Evolutionary conservation across 2,329 filamentous ascomycete genomes (phyloP).

Genomic region (Scytalidium lignicola): DNA sequence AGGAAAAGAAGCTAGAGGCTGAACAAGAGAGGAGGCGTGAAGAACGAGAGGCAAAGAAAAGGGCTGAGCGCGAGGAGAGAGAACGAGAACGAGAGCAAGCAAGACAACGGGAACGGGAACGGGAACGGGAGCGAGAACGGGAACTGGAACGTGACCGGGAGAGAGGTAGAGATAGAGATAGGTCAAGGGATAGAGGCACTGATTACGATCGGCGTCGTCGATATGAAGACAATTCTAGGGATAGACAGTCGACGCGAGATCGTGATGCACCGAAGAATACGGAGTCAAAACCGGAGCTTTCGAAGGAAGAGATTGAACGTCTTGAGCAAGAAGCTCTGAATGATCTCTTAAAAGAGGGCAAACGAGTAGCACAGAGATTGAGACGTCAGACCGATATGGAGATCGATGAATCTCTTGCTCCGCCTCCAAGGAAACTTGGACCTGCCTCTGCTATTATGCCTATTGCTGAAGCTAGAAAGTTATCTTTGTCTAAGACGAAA

Average conservation of each 20-base stretch:
- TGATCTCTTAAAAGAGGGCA: slow-evolving; percentile 28
- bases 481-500: slow-evolving; percentile 7
- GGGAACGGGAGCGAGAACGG: slow-evolving; percentile 15
- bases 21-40: slow-evolving; percentile 38
- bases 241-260: slow-evolving; percentile 7
- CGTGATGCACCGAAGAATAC: neutral
- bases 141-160: slow-evolving; percentile 19
- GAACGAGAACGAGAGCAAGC: slow-evolving; percentile 37
- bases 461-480: slow-evolving; percentile 25
- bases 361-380: slow-evolving; percentile 22
- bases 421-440: slow-evolving; percentile 27
- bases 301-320: slow-evolving; percentile 27
- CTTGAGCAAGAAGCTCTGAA: slow-evolving; percentile 29
- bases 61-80: slow-evolving; percentile 23
- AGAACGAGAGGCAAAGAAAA: slow-evolving; percentile 24
- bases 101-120: slow-evolving; percentile 19
- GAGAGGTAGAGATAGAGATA: slow-evolving; percentile 15
- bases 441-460: slow-evolving; percentile 29
- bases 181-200: neutral
- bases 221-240: slow-evolving; percentile 4
- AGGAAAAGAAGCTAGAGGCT: slow-evolving; percentile 38
- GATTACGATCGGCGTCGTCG: slow-evolving; percentile 1
- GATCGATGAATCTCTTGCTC: slow-evolving; percentile 26
- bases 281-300: slow-evolving; percentile 19
- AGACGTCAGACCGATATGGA: slow-evolving; percentile 28